These are phyloP conservation scores for Neurospora sublineolata DNA, from an alignment of 495 filamentous ascomycete genomes.

Conservation along the genomic window DNA sequence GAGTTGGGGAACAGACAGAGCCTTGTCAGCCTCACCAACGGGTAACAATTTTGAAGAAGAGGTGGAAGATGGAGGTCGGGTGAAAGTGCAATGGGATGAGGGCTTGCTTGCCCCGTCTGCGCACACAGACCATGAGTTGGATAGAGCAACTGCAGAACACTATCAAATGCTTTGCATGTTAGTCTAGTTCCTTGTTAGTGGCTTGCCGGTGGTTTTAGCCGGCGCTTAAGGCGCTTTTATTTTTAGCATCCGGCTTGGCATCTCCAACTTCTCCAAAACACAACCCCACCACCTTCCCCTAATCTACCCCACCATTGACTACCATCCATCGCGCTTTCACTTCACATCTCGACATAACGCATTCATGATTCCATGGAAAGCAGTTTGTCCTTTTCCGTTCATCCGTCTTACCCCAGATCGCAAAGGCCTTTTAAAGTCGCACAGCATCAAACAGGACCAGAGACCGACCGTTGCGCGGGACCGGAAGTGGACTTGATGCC, in stretches of 20 bases:
- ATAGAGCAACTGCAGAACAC: background rate
- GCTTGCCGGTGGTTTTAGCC: background rate
- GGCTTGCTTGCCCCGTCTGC: background rate
- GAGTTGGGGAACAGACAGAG: no score
- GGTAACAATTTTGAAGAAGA: no score
- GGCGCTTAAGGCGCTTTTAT: background rate
- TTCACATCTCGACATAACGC: background rate
- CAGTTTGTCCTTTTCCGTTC: background rate
- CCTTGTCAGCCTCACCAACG: no score
- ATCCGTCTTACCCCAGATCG: background rate
- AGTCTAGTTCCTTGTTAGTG: background rate
- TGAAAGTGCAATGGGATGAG: background rate
- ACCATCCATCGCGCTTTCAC: background rate
- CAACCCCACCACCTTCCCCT: background rate
- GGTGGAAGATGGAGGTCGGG: no score
- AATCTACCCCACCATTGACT: background rate
- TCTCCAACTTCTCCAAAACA: background rate
- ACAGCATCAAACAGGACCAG: background rate
- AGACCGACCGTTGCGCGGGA: background rate
- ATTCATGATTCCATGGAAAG: background rate
- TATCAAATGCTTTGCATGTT: background rate
- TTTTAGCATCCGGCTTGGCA: background rate
- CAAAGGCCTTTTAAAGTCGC: background rate
- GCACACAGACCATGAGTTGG: background rate
- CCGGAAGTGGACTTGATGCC: background rate